A percentile compares a stretch with the other conserved stretches of the same genome.
These are phyloP conservation scores for Scedosporium dehoogii DNA, from an alignment of 2,329 filamentous ascomycete species.

Conservation along the genomic window DNA sequence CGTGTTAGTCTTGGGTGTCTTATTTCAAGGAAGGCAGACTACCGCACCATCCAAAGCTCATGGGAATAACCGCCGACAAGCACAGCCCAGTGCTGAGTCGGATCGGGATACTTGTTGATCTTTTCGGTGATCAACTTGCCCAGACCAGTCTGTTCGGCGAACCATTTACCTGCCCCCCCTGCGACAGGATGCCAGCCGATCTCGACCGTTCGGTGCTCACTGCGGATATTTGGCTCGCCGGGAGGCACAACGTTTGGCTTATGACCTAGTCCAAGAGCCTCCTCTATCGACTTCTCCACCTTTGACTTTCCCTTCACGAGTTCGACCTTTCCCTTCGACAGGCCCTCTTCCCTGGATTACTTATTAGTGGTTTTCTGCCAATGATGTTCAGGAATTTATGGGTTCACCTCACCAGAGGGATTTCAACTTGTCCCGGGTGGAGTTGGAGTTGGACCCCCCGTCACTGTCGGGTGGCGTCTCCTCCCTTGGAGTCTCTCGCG, in stretches of 20 bases:
- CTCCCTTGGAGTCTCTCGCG: background rate
- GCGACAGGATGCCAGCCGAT: slow-evolving; percentile 51
- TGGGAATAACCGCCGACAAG: slow-evolving; percentile 45
- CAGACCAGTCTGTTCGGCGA: slow-evolving; percentile 43
- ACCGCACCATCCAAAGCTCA: slow-evolving; percentile 47
- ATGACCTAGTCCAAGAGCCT: slow-evolving; percentile 26
- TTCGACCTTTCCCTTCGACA: slow-evolving; percentile 16
- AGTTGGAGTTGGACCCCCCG: background rate
- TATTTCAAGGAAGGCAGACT: background rate
- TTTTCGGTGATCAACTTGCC: slow-evolving; percentile 46
- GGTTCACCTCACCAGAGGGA: background rate
- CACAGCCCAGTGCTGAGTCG: slow-evolving; percentile 51
- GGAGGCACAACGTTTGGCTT: slow-evolving; percentile 33
- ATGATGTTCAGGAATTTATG: background rate
- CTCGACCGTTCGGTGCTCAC: slow-evolving; percentile 31
- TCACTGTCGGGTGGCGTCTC: background rate
- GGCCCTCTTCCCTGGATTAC: background rate
- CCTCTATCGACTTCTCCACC: slow-evolving; percentile 27
- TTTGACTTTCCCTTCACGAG: slow-evolving; percentile 28
- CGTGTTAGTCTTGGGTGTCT: background rate
- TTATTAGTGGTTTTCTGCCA: background rate
- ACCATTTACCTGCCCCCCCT: slow-evolving; percentile 46
- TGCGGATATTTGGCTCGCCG: slow-evolving; percentile 25
- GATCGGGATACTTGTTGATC: slow-evolving; percentile 45
- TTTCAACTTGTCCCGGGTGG: background rate